Conservation (phyloP, 2,329 filamentous ascomycete species). For the Apiospora hydei region DNA sequence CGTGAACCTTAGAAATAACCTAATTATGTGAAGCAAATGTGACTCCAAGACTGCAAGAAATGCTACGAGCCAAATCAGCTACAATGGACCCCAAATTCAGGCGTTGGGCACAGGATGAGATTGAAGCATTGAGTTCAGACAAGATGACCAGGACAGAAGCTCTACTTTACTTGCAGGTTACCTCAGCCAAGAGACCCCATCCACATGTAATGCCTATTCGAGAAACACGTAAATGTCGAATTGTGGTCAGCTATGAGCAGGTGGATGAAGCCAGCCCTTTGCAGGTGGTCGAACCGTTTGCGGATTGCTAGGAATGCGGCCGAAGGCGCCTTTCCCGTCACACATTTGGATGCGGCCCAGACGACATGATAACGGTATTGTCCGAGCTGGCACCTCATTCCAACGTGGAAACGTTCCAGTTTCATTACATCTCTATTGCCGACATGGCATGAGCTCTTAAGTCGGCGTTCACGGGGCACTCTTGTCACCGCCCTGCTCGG, state of each 20-base stretch:
- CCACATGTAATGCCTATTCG: neutral
- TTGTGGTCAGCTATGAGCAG: neutral
- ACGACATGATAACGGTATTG: neutral
- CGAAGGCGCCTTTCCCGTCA: neutral
- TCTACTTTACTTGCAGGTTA: neutral
- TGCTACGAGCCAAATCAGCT: neutral
- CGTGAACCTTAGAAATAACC: neutral
- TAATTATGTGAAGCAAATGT: neutral
- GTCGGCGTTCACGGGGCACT: neutral
- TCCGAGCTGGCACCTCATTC: neutral
- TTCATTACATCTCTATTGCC: neutral
- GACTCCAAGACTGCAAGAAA: neutral
- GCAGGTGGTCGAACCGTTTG: neutral
- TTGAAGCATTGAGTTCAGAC: neutral
- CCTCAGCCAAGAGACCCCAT: neutral
- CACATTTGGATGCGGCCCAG: conserved; percentile 5
- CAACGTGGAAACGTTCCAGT: neutral
- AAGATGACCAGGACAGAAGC: neutral
- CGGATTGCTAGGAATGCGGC: conserved; percentile 7
- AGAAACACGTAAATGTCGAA: neutral
- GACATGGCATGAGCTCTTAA: neutral
- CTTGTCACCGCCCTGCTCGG: neutral
- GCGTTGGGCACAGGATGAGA: neutral
- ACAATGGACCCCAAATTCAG: neutral
- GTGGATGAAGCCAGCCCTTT: neutral